A percentile compares a stretch with the other conserved stretches of the same genome.
phyloP scores from a whole-genome alignment of 106 monocot species.

The Acanthochlamys bracteata region DNA sequence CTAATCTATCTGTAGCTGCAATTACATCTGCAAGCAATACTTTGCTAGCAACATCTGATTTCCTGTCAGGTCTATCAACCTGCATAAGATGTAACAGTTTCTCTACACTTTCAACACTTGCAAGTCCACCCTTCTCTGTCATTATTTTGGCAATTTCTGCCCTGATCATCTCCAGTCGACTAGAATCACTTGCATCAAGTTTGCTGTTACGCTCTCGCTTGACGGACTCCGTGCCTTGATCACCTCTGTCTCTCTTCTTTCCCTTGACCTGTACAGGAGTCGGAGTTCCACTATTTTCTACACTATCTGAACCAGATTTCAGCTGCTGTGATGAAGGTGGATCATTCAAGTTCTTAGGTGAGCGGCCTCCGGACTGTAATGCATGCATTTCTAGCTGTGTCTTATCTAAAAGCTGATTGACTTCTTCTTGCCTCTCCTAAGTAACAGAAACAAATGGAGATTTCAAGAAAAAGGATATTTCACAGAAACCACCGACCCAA shows the following conservation, averaged over 20 bases:
- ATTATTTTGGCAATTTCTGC: conserved; percentile 68
- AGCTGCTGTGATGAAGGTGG: conserved; percentile 58
- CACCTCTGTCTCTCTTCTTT: conserved; percentile 74
- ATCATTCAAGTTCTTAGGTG: conserved; percentile 73
- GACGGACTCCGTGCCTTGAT: conserved; percentile 45
- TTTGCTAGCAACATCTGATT: conserved; percentile 61
- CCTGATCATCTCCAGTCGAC: conserved; percentile 35
- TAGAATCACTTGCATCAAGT: conserved; percentile 56
- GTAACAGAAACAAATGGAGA: neutral
- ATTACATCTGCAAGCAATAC: conserved; percentile 84
- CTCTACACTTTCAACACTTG: conserved; percentile 59
- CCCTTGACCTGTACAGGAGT: conserved; percentile 43
- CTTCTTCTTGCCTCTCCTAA: conserved; percentile 90
- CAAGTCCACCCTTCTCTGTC: conserved; percentile 79
- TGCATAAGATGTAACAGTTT: conserved; percentile 80
- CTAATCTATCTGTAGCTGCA: conserved; percentile 72
- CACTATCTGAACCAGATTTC: conserved; percentile 73
- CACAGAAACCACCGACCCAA: neutral
- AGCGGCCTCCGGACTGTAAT: conserved; percentile 84
- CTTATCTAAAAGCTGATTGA: conserved; percentile 76
- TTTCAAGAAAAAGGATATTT: neutral
- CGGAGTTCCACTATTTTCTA: conserved; percentile 46
- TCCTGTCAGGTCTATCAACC: conserved; percentile 60
- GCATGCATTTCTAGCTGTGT: conserved; percentile 93
- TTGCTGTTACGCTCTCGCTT: conserved; percentile 52